Evolutionary conservation across 305 asterid genomes (phyloP).

Genomic region (Solanum hybrid): DNA sequence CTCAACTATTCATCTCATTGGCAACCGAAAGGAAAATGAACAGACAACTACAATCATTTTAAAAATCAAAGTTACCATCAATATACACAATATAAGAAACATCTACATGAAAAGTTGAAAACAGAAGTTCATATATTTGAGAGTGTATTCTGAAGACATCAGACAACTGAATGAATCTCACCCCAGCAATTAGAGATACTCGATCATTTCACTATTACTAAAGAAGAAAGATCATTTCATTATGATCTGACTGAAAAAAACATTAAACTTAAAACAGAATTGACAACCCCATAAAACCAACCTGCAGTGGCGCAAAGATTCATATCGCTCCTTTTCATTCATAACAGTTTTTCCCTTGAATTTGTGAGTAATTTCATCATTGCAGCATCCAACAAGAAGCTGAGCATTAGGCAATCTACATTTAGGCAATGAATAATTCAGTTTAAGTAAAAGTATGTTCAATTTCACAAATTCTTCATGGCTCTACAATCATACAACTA

Average conservation of each 20-base stretch:
- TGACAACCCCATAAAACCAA: conserved; percentile 19
- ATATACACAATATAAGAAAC: not conserved
- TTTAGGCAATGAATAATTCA: not conserved
- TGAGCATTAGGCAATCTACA: conserved; percentile 75
- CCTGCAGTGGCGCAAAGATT: conserved; percentile 97
- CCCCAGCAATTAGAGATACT: not conserved
- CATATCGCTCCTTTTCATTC: conserved; percentile 79
- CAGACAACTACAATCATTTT: not conserved
- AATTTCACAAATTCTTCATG: not conserved
- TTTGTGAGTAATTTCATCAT: conserved; percentile 78
- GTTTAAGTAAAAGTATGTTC: not conserved
- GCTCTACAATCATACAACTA: not conserved
- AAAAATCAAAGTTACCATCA: not conserved
- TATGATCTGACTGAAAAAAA: not conserved
- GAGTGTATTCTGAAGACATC: not conserved
- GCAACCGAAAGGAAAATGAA: not conserved
- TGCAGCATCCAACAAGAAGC: conserved; percentile 92
- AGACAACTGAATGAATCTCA: not conserved
- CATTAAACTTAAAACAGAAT: not conserved
- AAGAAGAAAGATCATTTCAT: not conserved
- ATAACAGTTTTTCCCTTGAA: conserved; percentile 94
- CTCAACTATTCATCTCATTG: not conserved
- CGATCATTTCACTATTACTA: not conserved
- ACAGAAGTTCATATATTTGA: not conserved
- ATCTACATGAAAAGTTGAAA: not conserved